Evolutionary conservation across 1,284 basidiomycete genomes (phyloP), one percentile per base, ranked within the genome.

Genomic region (Apiotrichum montevideense): DNA sequence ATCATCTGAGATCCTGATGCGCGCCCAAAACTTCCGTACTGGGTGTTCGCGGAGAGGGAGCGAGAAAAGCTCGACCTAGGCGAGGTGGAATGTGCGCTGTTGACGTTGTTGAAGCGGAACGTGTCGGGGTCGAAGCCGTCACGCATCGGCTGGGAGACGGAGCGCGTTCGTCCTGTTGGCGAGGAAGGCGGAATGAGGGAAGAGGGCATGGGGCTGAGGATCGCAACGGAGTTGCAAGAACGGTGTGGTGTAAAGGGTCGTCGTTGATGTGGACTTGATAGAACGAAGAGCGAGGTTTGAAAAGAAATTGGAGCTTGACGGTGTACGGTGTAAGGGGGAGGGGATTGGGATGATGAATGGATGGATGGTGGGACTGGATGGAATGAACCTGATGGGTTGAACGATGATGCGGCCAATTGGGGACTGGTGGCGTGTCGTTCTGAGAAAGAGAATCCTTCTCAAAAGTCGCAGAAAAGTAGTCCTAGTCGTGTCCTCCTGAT

Each of bases 21-120:
- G 42, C 49, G 57, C 5, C 51, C 54, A 44, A 55, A 56, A 41
- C 46, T 46, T 51, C 48, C 48, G 29, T 49, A 44, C 15, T 44
- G 35, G 29, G 51, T 37, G 54, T 59, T 55, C 33, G 55, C 49
- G 35, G 52, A 55, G 6, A 46, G 33, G 13, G 57, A 51, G 41
- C 62, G 59, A 9, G 51, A 33, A 35, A 52, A 61, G 37, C 34
- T 42, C 33, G 40, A 11, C 46, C 61, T 55, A 3, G 62, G 52
- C 14, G 59, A 47, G 33, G 48, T 49, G n/a, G 50, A 41, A 76
- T 83, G 57, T 51, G 92, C 94, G 33, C 7, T 35, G 39, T 46
- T 32, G 35, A 43, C 41, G 41, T 45, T 11, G 34, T 37, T 52
- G 54, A 51, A 55, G n/a, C 46, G 43, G 49, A 60, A 60, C 33